These are phyloP conservation scores for Dalbergia oliveri DNA, from an alignment of 306 rosid species.

Conservation along the genomic window DNA sequence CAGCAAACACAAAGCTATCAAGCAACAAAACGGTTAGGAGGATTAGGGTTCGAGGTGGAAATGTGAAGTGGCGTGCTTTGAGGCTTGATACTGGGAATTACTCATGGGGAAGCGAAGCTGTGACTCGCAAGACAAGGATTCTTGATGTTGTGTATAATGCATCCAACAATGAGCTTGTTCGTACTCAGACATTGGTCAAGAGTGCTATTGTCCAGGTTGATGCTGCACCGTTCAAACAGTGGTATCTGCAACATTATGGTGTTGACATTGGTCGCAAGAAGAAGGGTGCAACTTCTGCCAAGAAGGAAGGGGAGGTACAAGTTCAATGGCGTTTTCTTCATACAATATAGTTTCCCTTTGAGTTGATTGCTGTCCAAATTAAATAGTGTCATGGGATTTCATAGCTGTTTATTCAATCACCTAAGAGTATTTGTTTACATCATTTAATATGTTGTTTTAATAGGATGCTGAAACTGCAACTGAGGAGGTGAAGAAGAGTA, in stretches of 20 bases:
- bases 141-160: slow-evolving; percentile 79
- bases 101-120: slow-evolving; percentile 77
- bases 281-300: slow-evolving; percentile 53
- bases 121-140: slow-evolving; percentile 65
- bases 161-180: slow-evolving; percentile 73
- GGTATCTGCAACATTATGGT: slow-evolving; percentile 73
- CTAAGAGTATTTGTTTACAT: background rate
- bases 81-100: slow-evolving; percentile 76
- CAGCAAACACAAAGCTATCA: slow-evolving; percentile 71
- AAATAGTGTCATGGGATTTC: background rate
- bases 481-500: slow-evolving; percentile 69
- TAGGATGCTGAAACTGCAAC: slow-evolving; percentile 61
- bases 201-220: slow-evolving; percentile 75
- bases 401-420: background rate
- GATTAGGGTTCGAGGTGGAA: slow-evolving; percentile 69
- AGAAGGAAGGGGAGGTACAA: slow-evolving; percentile 73
- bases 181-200: slow-evolving; percentile 75
- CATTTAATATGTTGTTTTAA: background rate
- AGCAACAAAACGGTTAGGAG: slow-evolving; percentile 75
- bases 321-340: background rate
- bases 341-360: background rate
- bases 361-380: background rate
- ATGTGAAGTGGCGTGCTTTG: slow-evolving; percentile 77
- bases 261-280: slow-evolving; percentile 75
- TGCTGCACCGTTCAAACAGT: slow-evolving; percentile 76